phyloP scores from a whole-genome alignment of 805 yeast species.

The Sporopachydermia quercuum region DNA sequence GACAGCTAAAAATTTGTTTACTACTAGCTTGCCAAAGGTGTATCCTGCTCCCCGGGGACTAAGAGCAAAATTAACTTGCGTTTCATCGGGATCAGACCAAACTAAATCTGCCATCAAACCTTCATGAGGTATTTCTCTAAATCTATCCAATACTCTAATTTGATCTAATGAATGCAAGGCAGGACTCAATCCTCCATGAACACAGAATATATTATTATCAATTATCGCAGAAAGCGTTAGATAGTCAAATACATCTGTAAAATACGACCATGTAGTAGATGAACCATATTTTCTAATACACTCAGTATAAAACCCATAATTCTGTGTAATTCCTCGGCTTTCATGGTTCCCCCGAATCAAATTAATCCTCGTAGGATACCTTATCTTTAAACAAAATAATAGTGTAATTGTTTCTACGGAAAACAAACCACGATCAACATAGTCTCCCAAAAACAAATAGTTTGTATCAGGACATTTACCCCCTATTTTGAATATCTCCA shows the following conservation, averaged over 20 bases:
- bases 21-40: conserved; percentile 85
- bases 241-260: conserved; percentile 89
- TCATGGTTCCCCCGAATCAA: conserved; percentile 93
- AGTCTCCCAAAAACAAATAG: conserved; percentile 86
- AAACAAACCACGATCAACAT: conserved; percentile 91
- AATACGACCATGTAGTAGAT: conserved; percentile 69
- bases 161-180: conserved; percentile 90
- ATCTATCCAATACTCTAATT: conserved; percentile 77
- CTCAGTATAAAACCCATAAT: conserved; percentile 93
- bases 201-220: conserved; percentile 81
- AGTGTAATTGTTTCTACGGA: conserved; percentile 85
- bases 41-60: conserved; percentile 98
- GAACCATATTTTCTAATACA: conserved; percentile 80
- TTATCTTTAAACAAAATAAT: conserved; percentile 64
- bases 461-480: conserved; percentile 90
- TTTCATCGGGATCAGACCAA: conserved; percentile 96
- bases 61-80: conserved; percentile 61
- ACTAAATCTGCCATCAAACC: conserved; percentile 99
- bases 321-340: conserved; percentile 90
- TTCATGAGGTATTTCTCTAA: conserved; percentile 93
- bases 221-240: conserved; percentile 80
- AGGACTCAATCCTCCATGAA: conserved; percentile 95
- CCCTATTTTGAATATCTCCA: conserved; percentile 88
- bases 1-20: conserved; percentile 65
- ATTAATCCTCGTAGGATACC: conserved; percentile 76